Conservation (phyloP, 2,329 filamentous ascomycete genomes). For the Chalaropsis thielavioides region DNA sequence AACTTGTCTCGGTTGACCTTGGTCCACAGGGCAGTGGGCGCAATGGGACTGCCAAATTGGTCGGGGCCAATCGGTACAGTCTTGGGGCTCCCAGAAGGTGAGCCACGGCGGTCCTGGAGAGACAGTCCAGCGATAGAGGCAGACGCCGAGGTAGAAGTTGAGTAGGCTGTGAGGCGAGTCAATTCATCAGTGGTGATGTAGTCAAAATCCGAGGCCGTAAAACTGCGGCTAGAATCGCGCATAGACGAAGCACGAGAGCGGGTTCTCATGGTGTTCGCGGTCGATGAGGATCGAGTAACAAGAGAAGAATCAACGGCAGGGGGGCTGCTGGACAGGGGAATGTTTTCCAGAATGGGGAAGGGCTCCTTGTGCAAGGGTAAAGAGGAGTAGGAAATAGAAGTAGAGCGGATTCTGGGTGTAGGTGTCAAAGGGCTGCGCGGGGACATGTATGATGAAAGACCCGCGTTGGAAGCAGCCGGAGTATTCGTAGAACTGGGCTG, state of each 20-base stretch:
- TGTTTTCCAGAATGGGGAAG: not conserved
- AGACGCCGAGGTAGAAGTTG: not conserved
- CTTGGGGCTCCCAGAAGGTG: conserved; percentile 8
- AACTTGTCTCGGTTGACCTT: conserved; percentile 40
- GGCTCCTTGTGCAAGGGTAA: not conserved
- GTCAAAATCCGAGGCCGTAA: conserved; percentile 8
- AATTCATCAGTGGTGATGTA: conserved; percentile 15
- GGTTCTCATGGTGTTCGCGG: not conserved
- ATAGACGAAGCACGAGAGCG: conserved; percentile 12
- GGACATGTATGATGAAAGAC: not conserved
- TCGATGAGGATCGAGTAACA: not conserved
- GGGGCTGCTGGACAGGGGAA: not conserved
- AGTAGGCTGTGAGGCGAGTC: not conserved
- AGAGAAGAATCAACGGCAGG: not conserved
- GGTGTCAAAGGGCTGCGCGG: conserved; percentile 9
- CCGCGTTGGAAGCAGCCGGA: not conserved
- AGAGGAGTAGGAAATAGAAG: conserved; percentile 12
- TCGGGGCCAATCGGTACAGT: conserved; percentile 38
- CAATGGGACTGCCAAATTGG: conserved; percentile 41
- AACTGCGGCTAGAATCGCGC: conserved; percentile 9
- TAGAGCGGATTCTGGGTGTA: not conserved
- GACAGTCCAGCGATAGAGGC: not conserved
- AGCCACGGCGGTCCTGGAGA: conserved; percentile 8
- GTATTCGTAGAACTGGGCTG: not conserved
- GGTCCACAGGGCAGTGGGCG: conserved; percentile 44